These are phyloP conservation scores for Sporothrix schenckii DNA, from an alignment of 2,329 filamentous ascomycete genomes.

Conservation along the genomic window DNA sequence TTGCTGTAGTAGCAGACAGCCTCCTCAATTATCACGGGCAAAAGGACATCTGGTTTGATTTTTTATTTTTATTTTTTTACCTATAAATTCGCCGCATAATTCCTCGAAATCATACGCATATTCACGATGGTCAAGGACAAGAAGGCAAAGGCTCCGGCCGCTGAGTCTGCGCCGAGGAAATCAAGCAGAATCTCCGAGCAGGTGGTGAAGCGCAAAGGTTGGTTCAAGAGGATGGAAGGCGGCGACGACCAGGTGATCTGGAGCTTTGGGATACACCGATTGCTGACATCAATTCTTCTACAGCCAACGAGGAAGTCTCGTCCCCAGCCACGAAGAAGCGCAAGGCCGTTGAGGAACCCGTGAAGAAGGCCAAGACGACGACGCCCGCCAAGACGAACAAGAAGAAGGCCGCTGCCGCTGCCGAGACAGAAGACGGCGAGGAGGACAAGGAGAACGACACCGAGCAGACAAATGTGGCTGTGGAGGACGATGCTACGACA, in stretches of 20 bases:
- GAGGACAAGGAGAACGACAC: slow-evolving; percentile 27
- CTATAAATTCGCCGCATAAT: background rate
- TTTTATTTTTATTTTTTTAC: background rate
- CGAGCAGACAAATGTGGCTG: slow-evolving; percentile 4
- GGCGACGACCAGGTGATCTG: too few relatives aligned
- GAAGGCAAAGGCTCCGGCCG: slow-evolving; percentile 28
- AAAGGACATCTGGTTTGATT: background rate
- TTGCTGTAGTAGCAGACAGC: slow-evolving; percentile 20
- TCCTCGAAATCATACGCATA: background rate
- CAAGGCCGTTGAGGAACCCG: slow-evolving; percentile 28
- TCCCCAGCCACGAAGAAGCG: slow-evolving; percentile 32
- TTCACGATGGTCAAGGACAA: slow-evolving; percentile 30
- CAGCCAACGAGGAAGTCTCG: slow-evolving; percentile 33
- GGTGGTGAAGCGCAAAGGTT: slow-evolving; percentile 34
- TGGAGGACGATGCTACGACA: slow-evolving; percentile 33
- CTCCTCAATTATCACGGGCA: slow-evolving; percentile 21
- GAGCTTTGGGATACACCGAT: background rate
- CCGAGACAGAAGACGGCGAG: background rate
- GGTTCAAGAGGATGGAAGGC: background rate
- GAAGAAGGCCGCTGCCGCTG: slow-evolving; percentile 5
- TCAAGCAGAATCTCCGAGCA: slow-evolving; percentile 33
- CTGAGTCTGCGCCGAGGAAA: slow-evolving; percentile 29
- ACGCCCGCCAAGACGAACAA: slow-evolving; percentile 28
- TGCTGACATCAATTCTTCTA: slow-evolving; percentile 1
- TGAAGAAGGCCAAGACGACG: slow-evolving; percentile 25